phyloP scores from a whole-genome alignment of 768 basidiomycete genomes.

The Sarcodon sp. region DNA sequence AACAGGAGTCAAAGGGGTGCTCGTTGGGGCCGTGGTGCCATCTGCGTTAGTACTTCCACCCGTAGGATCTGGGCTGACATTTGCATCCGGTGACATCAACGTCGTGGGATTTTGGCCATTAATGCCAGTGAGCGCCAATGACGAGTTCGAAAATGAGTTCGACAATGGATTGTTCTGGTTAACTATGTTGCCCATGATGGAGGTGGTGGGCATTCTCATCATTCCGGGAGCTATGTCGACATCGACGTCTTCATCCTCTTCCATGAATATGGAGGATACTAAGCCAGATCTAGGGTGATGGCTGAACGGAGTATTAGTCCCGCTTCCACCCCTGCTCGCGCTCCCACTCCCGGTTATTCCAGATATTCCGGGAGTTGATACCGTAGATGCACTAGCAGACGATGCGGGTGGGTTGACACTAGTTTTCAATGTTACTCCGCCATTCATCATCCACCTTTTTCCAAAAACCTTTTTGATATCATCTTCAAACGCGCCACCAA shows the following conservation, averaged over 20 bases:
- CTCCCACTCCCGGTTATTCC: slow-evolving; percentile 11
- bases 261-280: slow-evolving; percentile 38
- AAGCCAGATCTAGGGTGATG: slow-evolving; percentile 37
- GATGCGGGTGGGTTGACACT: slow-evolving; percentile 32
- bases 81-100: background rate
- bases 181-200: slow-evolving; percentile 10
- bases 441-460: slow-evolving; percentile 62
- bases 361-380: background rate
- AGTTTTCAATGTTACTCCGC: slow-evolving; percentile 45
- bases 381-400: slow-evolving; percentile 2
- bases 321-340: slow-evolving; percentile 45
- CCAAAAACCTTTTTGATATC: slow-evolving; percentile 60
- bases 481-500: slow-evolving; percentile 58
- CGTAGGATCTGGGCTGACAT: slow-evolving; percentile 8
- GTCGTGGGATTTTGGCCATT: slow-evolving; percentile 13
- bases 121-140: slow-evolving; percentile 53
- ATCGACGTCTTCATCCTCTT: slow-evolving; percentile 63
- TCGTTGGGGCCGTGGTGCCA: slow-evolving; percentile 31
- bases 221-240: slow-evolving; percentile 27
- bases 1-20: slow-evolving; percentile 54
- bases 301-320: slow-evolving; percentile 56
- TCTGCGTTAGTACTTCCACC: slow-evolving; percentile 17
- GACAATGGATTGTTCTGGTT: slow-evolving; percentile 20
- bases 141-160: slow-evolving; percentile 32
- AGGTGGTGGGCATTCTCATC: slow-evolving; percentile 43